Conservation (phyloP, 139 green algal species). For the Tetratostichococcus sp. region DNA sequence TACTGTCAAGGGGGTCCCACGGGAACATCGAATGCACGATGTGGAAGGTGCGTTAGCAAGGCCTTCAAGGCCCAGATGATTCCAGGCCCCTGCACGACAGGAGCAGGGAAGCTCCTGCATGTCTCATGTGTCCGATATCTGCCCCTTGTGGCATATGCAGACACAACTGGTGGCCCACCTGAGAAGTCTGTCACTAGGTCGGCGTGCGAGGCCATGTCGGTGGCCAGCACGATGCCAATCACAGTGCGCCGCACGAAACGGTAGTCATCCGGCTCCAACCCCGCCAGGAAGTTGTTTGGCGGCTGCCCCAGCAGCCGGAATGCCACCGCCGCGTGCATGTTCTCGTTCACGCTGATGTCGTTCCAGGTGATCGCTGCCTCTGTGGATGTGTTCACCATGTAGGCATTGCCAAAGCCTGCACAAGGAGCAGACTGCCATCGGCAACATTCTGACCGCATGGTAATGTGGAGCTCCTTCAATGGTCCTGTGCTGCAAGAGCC, state of each 20-base stretch:
- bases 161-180: background rate
- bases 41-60: too few species aligned
- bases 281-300: conserved; percentile 41
- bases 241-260: conserved; percentile 37
- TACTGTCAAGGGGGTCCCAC: too few species aligned
- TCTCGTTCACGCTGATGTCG: conserved; percentile 62
- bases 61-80: too few species aligned
- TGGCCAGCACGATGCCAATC: conserved; percentile 56
- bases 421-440: too few species aligned
- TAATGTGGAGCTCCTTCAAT: too few species aligned
- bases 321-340: conserved; percentile 44
- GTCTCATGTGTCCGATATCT: too few species aligned
- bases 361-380: conserved; percentile 56
- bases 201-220: conserved; percentile 55
- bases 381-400: conserved; percentile 43
- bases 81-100: too few species aligned
- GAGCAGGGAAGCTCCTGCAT: too few species aligned
- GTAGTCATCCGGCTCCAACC: conserved; percentile 24
- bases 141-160: too few species aligned
- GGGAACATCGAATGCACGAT: too few species aligned
- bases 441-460: background rate
- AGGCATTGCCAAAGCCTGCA: conserved; percentile 63
- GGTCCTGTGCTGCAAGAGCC: too few species aligned
- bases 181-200: conserved; percentile 19
- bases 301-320: conserved; percentile 39